Evolutionary conservation across 345 rosid genomes (phyloP), one percentile per base, ranked within the genome.

Genomic region (Moringa oleifera): DNA sequence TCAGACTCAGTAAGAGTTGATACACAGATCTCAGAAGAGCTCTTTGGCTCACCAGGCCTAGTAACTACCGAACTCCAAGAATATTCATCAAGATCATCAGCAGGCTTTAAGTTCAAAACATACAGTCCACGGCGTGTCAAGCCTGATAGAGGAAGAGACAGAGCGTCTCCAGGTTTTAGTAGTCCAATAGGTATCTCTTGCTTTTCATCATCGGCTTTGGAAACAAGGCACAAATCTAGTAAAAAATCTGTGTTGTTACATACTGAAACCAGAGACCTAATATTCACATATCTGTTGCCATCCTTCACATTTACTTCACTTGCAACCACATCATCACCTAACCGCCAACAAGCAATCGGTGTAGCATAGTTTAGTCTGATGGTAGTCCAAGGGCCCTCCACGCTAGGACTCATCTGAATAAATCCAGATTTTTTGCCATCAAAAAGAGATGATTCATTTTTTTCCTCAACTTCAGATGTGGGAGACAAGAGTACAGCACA

Each of bases 301-400:
- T 90, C 92, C 73, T 80, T 78, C 63, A 94, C 79, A 60, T 73
- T 83, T 64, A 90, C 96, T 88, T 94, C 93, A 83, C 99, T 85
- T 53, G 96, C 99, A 72, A 94, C 84, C 63, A 88, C 90, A 78
- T 82, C 89, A 74, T 86, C 83, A 49, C 97, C 99, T 55, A 94
- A 75, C 59, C 89, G 79, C 97, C 99, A 94, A 79, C 95, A 86
- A 64, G 97, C 89, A 78, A 97, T 92, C 68, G 96, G 91, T n/a
- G 99, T 85, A 67, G 99, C 94, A 76, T 94, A 94, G 68, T 86
- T 90, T 49, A 94, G 79, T 83, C 89, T 81, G 68, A 90, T 95
- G n/a, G 89, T 69, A 47, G 97, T 90, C 99, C 99, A 94, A 58
- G 99, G 99, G 65, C 99, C 99, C 71, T 70, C 88, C 69, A 75